phyloP scores from a whole-genome alignment of 805 yeast genomes.

The Metschnikowia amazonensis region DNA sequence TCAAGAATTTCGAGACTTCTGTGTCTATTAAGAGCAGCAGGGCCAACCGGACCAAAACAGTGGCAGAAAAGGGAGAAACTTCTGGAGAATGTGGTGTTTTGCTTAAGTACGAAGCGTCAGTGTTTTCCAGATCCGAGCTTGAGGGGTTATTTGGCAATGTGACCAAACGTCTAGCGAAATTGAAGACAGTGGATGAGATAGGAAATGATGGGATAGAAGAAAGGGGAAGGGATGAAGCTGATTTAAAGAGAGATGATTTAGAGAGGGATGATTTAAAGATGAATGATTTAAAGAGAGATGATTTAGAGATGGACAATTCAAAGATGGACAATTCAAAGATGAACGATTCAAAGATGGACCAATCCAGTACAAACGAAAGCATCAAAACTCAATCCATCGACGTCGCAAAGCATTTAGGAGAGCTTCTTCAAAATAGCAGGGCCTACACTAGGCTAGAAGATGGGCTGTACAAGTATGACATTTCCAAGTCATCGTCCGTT shows the following conservation, averaged over 20 bases:
- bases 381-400: constrained; percentile 12
- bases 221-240: too few relatives aligned
- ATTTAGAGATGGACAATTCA: too few relatives aligned
- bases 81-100: constrained; percentile 1
- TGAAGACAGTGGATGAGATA: constrained; percentile 15
- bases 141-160: constrained; percentile 20
- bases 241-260: too few relatives aligned
- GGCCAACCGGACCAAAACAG: neutral
- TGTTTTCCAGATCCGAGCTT: constrained; percentile 22
- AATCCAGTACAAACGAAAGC: too few relatives aligned
- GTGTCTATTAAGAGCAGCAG: constrained; percentile 11
- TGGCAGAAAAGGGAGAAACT: constrained; percentile 6
- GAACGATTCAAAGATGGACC: too few relatives aligned
- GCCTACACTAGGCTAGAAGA: constrained; percentile 21
- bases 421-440: constrained; percentile 21
- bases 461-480: constrained; percentile 23
- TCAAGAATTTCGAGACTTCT: constrained; percentile 21
- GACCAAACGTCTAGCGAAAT: constrained; percentile 14
- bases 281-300: too few relatives aligned
- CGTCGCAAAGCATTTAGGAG: constrained; percentile 18
- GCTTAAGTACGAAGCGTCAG: constrained; percentile 6
- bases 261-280: too few relatives aligned
- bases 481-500: constrained; percentile 20
- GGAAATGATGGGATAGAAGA: too few relatives aligned
- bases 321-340: too few relatives aligned